Conservation (phyloP, 306 rosid species). For the barrel medic (Medicago truncatula) region MtrunA17r5.0-ANR NC_053044.1:20729001-20729500, state of each 20-base stretch:
- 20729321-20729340: background rate
- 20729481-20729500: conserved; percentile 18
- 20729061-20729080: background rate
- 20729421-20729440: conserved; percentile 57
- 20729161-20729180: no score
- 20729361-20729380: conserved; percentile 10
- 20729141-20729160: no score
- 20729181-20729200: no score
- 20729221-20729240: no score
- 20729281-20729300: background rate
- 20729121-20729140: no score
- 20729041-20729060: background rate
- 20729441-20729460: conserved; percentile 43
- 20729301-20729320: conserved; percentile 4
- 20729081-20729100: no score
- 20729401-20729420: conserved; percentile 34
- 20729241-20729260: no score
- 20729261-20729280: background rate
- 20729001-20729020: background rate
- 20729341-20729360: background rate
- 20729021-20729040: background rate
- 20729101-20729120: no score
- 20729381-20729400: conserved; percentile 25
- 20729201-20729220: no score
- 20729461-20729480: conserved; percentile 46